These are phyloP conservation scores for Ganoderma sinense DNA, from an alignment of 1,284 basidiomycete species.

Conservation along the genomic window DNA sequence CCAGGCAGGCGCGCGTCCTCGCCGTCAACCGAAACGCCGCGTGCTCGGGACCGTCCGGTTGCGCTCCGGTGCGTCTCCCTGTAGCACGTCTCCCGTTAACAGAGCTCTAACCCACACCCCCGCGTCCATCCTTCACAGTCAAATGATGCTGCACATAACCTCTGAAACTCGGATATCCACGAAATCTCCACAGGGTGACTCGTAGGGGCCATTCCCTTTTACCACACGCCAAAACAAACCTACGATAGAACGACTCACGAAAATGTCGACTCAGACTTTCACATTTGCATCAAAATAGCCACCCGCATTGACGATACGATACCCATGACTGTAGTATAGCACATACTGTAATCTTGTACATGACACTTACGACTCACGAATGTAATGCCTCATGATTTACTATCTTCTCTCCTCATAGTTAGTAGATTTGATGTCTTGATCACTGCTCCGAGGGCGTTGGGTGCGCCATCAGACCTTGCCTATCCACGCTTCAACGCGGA, in stretches of 20 bases:
- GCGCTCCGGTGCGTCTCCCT: not conserved
- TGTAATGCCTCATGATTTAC: not conserved
- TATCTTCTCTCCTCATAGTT: not conserved
- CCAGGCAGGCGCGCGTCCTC: not conserved
- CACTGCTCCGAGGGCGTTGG: too few species aligned
- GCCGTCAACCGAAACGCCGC: constrained; percentile 4
- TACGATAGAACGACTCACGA: not conserved
- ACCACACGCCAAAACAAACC: too few species aligned
- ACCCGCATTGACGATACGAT: not conserved
- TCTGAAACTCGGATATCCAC: not conserved
- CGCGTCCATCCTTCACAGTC: not conserved
- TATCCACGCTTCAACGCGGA: too few species aligned
- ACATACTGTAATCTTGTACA: not conserved
- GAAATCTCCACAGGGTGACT: not conserved
- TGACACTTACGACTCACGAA: not conserved
- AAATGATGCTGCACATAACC: not conserved
- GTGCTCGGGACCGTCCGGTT: not conserved
- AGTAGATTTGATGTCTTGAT: too few species aligned
- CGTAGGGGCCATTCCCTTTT: not conserved
- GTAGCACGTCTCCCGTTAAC: not conserved
- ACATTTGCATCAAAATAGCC: not conserved
- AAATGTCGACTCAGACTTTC: not conserved
- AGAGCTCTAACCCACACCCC: not conserved
- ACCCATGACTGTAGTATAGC: not conserved
- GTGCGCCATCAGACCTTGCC: too few species aligned